These are phyloP conservation scores for Cladosporium velox DNA, from an alignment of 2,329 filamentous ascomycete genomes.

Conservation along the genomic window DNA sequence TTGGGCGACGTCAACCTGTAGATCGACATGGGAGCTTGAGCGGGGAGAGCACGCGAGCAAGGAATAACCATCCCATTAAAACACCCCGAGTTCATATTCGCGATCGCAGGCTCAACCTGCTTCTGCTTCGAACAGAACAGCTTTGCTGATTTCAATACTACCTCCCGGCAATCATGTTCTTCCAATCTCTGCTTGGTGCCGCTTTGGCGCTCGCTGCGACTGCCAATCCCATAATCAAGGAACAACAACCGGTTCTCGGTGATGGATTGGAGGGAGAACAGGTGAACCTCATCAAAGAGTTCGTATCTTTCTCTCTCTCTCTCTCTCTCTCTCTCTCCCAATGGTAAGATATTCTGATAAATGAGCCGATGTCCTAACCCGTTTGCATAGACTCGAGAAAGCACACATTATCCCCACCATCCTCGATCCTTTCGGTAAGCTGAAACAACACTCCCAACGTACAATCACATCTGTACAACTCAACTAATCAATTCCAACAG, in stretches of 20 bases:
- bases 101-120: neutral
- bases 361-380: neutral
- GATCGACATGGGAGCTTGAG: conserved; percentile 12
- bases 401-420: conserved; percentile 46
- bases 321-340: too few species aligned
- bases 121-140: neutral
- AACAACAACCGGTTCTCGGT: conserved; percentile 4
- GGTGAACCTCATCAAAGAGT: conserved; percentile 28
- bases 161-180: neutral
- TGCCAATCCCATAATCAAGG: neutral
- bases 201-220: conserved; percentile 10
- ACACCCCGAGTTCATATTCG: neutral
- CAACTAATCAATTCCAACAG: neutral
- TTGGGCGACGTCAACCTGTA: conserved; percentile 8
- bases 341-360: neutral
- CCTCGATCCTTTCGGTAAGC: conserved; percentile 56
- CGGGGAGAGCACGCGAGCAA: conserved; percentile 14
- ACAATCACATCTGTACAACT: neutral
- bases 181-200: neutral
- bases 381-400: conserved; percentile 29
- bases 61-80: neutral
- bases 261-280: conserved; percentile 1
- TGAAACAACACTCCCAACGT: neutral
- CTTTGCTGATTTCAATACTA: neutral
- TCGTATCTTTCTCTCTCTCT: neutral